Conservation (phyloP, 331 rosid genomes). For the Rhamnella rubrinervis region DNA sequence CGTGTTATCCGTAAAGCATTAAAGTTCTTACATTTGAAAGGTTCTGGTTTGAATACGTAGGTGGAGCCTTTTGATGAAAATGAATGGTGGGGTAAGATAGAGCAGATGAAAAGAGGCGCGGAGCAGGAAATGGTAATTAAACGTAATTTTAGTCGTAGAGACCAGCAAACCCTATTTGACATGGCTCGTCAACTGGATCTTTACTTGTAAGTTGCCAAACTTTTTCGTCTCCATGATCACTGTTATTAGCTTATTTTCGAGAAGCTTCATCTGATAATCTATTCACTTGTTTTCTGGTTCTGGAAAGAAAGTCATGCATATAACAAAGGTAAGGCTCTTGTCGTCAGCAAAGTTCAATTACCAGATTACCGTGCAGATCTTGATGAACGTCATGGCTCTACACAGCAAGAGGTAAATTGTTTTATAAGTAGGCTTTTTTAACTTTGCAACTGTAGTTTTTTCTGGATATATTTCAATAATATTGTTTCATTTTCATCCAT, state of each 20-base stretch:
- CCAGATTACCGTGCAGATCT: constrained; percentile 98
- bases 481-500: not conserved
- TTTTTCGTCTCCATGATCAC: not conserved
- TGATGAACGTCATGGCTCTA: constrained; percentile 90
- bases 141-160: constrained; percentile 58
- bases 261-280: constrained; percentile 23
- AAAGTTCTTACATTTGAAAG: not conserved
- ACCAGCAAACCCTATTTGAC: constrained; percentile 76
- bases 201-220: constrained; percentile 51
- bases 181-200: constrained; percentile 74
- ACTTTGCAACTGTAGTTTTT: not conserved
- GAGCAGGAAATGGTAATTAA: constrained; percentile 77
- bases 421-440: not conserved
- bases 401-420: constrained; percentile 73
- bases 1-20: not conserved
- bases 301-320: constrained; percentile 95
- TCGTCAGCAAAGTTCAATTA: constrained; percentile 86
- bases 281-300: constrained; percentile 41
- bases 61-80: constrained; percentile 71
- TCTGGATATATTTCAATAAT: not conserved
- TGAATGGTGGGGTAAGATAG: constrained; percentile 85
- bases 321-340: constrained; percentile 79
- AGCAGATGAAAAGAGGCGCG: constrained; percentile 66
- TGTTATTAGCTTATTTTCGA: not conserved
- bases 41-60: constrained; percentile 34